A percentile compares a stretch with the other conserved stretches of the same genome.
phyloP scores from a whole-genome alignment of 768 basidiomycete species.

The Lactarius psammicola region DNA sequence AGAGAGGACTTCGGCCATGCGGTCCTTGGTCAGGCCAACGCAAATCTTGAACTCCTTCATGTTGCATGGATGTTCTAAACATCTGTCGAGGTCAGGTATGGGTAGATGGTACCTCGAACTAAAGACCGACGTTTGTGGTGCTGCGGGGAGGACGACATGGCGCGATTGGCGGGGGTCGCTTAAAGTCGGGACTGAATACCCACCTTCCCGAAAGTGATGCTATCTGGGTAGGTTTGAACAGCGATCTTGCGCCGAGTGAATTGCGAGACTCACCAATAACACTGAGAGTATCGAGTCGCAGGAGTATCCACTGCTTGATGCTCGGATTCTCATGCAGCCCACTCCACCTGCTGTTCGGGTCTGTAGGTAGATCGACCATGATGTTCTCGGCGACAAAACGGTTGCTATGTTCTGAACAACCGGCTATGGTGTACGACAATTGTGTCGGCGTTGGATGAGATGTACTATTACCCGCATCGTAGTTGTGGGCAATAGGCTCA shows the following conservation, averaged over 20 bases:
- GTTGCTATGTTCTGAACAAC: constrained; percentile 69
- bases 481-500: background rate
- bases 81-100: constrained; percentile 16
- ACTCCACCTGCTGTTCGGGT: constrained; percentile 75
- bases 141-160: constrained; percentile 28
- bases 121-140: constrained; percentile 37
- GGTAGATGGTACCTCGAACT: constrained; percentile 8
- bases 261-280: constrained; percentile 60
- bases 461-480: background rate
- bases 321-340: constrained; percentile 57
- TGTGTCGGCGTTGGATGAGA: constrained; percentile 17
- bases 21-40: constrained; percentile 60
- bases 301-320: constrained; percentile 67
- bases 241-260: background rate
- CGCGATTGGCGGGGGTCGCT: background rate
- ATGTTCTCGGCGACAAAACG: constrained; percentile 70
- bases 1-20: constrained; percentile 67
- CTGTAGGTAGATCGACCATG: constrained; percentile 56
- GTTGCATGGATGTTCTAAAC: constrained; percentile 77
- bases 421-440: constrained; percentile 41
- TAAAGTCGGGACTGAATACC: constrained; percentile 27
- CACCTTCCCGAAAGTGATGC: constrained; percentile 81
- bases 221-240: constrained; percentile 38
- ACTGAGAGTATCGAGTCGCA: constrained; percentile 57
- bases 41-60: constrained; percentile 80